These are phyloP conservation scores for Quercus gilva DNA, from an alignment of 306 rosid genomes.

Conservation along the genomic window DNA sequence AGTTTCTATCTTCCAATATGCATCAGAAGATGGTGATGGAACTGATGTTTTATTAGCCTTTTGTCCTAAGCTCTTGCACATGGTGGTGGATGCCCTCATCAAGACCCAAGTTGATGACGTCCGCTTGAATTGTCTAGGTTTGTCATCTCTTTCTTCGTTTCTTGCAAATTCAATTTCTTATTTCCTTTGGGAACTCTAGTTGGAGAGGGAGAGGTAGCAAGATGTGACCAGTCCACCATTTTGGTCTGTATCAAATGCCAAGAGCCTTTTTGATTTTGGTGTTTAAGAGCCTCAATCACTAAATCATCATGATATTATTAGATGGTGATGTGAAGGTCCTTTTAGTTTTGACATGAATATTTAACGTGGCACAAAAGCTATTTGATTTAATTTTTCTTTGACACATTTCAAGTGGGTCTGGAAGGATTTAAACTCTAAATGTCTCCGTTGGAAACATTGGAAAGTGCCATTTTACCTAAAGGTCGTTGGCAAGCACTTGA, in stretches of 20 bases:
- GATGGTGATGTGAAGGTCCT: not conserved
- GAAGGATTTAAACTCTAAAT: too few relatives aligned
- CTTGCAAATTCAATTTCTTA: conserved; percentile 1
- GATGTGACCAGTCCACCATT: not conserved
- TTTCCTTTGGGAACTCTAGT: conserved; percentile 13
- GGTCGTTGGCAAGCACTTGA: not conserved
- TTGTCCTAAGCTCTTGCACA: conserved; percentile 66
- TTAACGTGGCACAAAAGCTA: not conserved
- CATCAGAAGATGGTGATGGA: conserved; percentile 52
- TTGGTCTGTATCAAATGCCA: not conserved
- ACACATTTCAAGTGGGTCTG: too few relatives aligned
- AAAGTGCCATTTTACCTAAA: too few relatives aligned
- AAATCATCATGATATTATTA: not conserved
- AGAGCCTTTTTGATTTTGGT: not conserved
- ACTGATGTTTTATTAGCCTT: conserved; percentile 53
- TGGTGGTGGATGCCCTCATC: conserved; percentile 70
- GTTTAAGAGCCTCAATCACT: not conserved
- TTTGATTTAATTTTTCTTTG: not conserved
- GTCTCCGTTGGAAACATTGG: too few relatives aligned
- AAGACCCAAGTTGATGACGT: conserved; percentile 86
- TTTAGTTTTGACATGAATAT: not conserved
- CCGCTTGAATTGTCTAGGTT: conserved; percentile 87
- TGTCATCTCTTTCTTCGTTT: conserved; percentile 18
- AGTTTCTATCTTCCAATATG: conserved; percentile 46
- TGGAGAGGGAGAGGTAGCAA: not conserved